phyloP scores from a whole-genome alignment of 495 filamentous ascomycete species.

The Monascus purpureus region DNA sequence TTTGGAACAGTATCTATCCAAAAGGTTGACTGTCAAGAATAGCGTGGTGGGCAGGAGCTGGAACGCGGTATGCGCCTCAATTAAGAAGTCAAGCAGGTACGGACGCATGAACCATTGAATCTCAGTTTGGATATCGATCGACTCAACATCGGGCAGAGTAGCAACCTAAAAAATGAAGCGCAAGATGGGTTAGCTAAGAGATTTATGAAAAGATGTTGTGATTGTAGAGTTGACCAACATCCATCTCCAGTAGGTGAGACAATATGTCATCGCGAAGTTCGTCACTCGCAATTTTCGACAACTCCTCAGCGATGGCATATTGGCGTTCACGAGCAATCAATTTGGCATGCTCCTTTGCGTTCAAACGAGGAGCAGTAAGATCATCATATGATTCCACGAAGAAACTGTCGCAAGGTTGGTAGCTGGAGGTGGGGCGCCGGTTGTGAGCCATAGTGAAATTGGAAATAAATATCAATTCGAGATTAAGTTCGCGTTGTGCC shows the following conservation, averaged over 20 bases:
- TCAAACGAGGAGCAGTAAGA: constrained; percentile 17
- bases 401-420: constrained; percentile 57
- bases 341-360: constrained; percentile 55
- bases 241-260: constrained; percentile 89
- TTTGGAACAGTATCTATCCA: constrained; percentile 95
- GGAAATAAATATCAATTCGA: constrained; percentile 1
- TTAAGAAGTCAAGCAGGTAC: constrained; percentile 94
- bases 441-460: constrained; percentile 59
- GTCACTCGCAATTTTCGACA: constrained; percentile 66
- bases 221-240: constrained; percentile 48
- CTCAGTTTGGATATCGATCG: constrained; percentile 97
- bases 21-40: constrained; percentile 89
- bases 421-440: constrained; percentile 32
- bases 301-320: constrained; percentile 70
- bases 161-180: constrained; percentile 49
- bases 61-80: constrained; percentile 93
- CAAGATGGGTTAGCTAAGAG: constrained; percentile 15
- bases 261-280: constrained; percentile 90
- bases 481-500: constrained; percentile 1
- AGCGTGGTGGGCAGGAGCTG: constrained; percentile 86
- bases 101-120: constrained; percentile 99
- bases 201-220: too few species aligned
- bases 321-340: constrained; percentile 62
- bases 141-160: constrained; percentile 87
- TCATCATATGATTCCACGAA: constrained; percentile 79